Base-by-base conservation (phyloP, 2,329 filamentous ascomycete species). In the Aurifilum marmelostoma region DNA sequence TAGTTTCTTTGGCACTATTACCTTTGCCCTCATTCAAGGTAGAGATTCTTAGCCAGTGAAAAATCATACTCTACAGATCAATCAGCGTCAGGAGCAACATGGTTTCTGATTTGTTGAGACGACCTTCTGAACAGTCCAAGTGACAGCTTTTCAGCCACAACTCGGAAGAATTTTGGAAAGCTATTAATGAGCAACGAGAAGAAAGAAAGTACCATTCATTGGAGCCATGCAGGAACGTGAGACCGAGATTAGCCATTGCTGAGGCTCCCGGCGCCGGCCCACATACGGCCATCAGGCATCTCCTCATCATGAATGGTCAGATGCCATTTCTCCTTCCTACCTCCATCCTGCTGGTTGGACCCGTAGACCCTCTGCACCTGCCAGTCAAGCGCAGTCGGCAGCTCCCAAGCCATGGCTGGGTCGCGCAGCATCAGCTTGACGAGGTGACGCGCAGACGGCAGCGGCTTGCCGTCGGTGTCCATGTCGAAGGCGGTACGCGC, bases 361-460 rank as follows among this genome's bases (percentile, higher is more conserved):
- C 52, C 52, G 16, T 56, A 29, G 24, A 56, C 52, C 12, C 27
- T 29, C 52, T 56, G 52, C 1, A 56, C 52, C 24, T 56, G 52
- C 52, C 52, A 56, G 52, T 56, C 52, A 24, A 56, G 24, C 52
- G 24, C 52, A 16, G 24, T 5, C 3, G 52, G 52, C 27, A 56
- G 52, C 52, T 56, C 27, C 52, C 52, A 56, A 5, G 12, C 52
- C 52, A 29, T 6, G 2, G 27, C 52, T 27, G 27, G 52, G 16
- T 56, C 52, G 27, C 52, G 52, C 52, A 56, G 24, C 52, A 56
- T 29, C 52, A 56, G 27, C 27, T 56, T 56, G 27, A 56, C 52
- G 11, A 56, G 24, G 27, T 56, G 52, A 7, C 52, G 52, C 52
- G 52, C 52, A 18, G 52, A 56, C 27, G 24, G 24, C 52, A 56